Evolutionary conservation across 2,329 filamentous ascomycete genomes (phyloP), one percentile per base, ranked within the genome.

Genomic region (Microdochium nivale): DNA sequence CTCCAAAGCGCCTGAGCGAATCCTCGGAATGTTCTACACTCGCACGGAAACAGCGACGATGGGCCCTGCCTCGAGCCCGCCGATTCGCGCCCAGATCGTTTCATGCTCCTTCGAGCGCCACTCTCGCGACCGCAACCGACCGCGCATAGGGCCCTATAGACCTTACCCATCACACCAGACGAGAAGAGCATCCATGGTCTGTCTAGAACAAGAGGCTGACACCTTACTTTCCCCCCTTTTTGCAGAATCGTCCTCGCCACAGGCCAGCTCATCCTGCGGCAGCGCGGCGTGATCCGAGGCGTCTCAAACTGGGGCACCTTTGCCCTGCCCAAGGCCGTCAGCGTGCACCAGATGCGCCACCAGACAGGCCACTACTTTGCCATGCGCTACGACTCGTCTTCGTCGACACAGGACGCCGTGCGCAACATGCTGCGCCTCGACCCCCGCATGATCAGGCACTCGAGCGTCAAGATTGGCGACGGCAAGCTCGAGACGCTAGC

Each of bases 221-320:
- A n/a, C n/a, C n/a, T n/a, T n/a, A n/a, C n/a, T n/a, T n/a, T n/a
- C n/a, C n/a, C n/a, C n/a, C n/a, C 25, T 23, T 23, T 21, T 21
- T 14, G 24, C 49, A 96, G 90, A 78, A 95, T 97, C 71, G 90
- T 90, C 67, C 83, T 86, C 63, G 89, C 88, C 51, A 83, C 90
- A 58, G 92, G 92, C 61, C 83, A 85, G 60, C 80, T 92, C 57
- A 80, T 99, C 66, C 87, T 99, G 62, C 79, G 81, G 60, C 81
- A 85, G 59, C 87, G 87, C 67, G 94, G 94, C 69, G 91, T 96
- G 52, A 83, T 99, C 65, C 90, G 94, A 61, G 90, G 90, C 66
- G 79, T 95, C 65, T 86, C 86, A 60, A 99, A 99, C 78, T 99
- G 94, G 94, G 94, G 94, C 66, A 80, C 88, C 60, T 96, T 94